Percentiles rank a stretch among this genome's conserved stretches.
These are phyloP conservation scores for Murraya paniculata DNA, from an alignment of 345 rosid genomes.

Conservation along the genomic window DNA sequence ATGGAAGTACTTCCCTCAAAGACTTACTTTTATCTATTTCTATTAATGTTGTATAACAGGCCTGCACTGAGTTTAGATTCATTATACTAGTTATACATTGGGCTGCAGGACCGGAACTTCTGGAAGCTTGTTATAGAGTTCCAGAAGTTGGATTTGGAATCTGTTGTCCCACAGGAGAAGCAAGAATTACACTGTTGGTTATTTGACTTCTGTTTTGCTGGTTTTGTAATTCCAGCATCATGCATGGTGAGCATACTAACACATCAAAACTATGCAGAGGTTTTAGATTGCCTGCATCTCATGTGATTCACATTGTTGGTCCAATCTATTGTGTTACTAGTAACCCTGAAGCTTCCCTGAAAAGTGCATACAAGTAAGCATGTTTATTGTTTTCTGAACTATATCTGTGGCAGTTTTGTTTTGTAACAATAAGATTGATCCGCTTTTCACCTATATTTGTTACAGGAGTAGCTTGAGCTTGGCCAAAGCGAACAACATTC, in stretches of 20 bases:
- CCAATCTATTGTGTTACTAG: slow-evolving; percentile 39
- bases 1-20: slow-evolving; percentile 30
- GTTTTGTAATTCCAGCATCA: background rate
- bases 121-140: slow-evolving; percentile 54
- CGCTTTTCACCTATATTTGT: background rate
- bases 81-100: slow-evolving; percentile 54
- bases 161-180: slow-evolving; percentile 81
- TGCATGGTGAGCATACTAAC: background rate
- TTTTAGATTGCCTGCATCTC: slow-evolving; percentile 64
- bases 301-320: slow-evolving; percentile 78
- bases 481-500: slow-evolving; percentile 64
- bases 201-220: background rate
- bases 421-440: background rate
- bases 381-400: background rate
- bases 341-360: slow-evolving; percentile 49
- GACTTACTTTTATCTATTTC: too few relatives aligned
- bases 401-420: background rate
- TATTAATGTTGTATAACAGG: background rate
- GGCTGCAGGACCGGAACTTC: slow-evolving; percentile 71
- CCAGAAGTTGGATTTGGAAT: slow-evolving; percentile 60
- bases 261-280: slow-evolving; percentile 46
- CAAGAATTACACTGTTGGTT: slow-evolving; percentile 72
- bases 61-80: background rate
- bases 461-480: slow-evolving; percentile 63
- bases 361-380: slow-evolving; percentile 74